phyloP scores from a whole-genome alignment of 495 filamentous ascomycete genomes.

The Penicillium psychrofluorescens region DNA sequence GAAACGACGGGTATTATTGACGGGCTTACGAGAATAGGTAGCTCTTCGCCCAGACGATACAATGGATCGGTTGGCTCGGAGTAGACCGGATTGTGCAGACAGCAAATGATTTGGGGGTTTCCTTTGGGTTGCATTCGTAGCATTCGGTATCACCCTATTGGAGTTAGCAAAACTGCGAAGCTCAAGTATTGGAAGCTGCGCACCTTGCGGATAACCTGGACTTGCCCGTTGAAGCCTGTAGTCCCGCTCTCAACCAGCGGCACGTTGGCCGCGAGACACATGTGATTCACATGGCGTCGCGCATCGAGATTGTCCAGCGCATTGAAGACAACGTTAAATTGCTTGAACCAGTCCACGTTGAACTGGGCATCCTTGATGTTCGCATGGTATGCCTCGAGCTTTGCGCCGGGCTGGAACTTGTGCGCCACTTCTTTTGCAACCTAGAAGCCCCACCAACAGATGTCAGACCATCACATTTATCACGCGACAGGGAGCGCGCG shows the following conservation, averaged over 20 bases:
- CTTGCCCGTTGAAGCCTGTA: constrained; percentile 96
- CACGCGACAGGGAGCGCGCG: not conserved
- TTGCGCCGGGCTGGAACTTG: constrained; percentile 84
- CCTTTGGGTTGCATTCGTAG: constrained; percentile 89
- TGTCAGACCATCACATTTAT: constrained; percentile 11
- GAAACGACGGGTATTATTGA: no score
- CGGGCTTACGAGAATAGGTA: constrained; percentile 70
- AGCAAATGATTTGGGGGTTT: constrained; percentile 81
- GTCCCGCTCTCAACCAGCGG: constrained; percentile 95
- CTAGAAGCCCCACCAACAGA: constrained; percentile 32
- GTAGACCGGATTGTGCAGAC: constrained; percentile 96
- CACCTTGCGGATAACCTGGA: constrained; percentile 88
- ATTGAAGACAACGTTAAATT: constrained; percentile 87
- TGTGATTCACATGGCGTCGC: constrained; percentile 89
- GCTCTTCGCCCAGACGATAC: constrained; percentile 99
- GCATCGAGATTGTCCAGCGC: constrained; percentile 95
- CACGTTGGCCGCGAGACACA: constrained; percentile 89
- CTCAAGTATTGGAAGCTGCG: not conserved
- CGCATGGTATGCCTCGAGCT: constrained; percentile 84
- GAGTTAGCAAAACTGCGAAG: constrained; percentile 7
- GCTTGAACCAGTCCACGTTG: constrained; percentile 80
- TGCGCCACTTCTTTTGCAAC: constrained; percentile 90
- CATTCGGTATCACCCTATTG: constrained; percentile 78
- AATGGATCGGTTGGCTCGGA: constrained; percentile 92
- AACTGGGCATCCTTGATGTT: constrained; percentile 95